phyloP scores from a whole-genome alignment of 352 stramenopile species.

The Phytopythium helicoides region DNA sequence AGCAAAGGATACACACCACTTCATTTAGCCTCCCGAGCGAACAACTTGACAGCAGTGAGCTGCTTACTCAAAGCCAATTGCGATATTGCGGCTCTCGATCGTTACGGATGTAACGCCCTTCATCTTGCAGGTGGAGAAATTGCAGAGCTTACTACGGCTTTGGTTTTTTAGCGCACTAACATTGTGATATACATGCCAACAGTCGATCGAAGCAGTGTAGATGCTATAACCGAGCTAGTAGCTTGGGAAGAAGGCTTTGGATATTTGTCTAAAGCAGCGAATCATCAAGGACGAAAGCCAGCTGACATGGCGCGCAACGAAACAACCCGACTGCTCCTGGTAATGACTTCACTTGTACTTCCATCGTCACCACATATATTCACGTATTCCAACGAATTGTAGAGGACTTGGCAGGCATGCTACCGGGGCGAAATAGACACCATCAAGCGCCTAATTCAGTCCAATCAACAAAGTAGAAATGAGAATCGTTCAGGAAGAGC shows the following conservation, averaged over 20 bases:
- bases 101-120: conserved; percentile 33
- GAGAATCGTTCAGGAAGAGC: background rate
- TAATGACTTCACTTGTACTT: conserved; percentile 14
- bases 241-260: conserved; percentile 45
- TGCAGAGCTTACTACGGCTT: background rate
- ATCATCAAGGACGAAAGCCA: conserved; percentile 38
- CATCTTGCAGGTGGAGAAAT: conserved; percentile 41
- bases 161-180: background rate
- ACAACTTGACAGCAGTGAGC: conserved; percentile 15
- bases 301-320: conserved; percentile 30
- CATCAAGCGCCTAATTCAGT: conserved; percentile 22
- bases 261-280: conserved; percentile 24
- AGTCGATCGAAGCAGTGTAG: conserved; percentile 26
- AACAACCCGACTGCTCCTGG: conserved; percentile 17
- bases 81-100: conserved; percentile 25
- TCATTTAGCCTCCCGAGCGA: conserved; percentile 28
- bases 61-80: conserved; percentile 33
- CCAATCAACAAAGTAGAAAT: conserved; percentile 1
- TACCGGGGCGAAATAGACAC: conserved; percentile 29
- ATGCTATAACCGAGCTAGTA: conserved; percentile 31
- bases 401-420: conserved; percentile 44
- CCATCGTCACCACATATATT: background rate
- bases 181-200: conserved; percentile 2
- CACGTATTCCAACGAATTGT: background rate
- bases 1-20: conserved; percentile 34